A percentile compares a stretch with the other conserved stretches of the same genome.
Evolutionary conservation across 768 basidiomycete species (phyloP).

Genomic region (Paxillus involutus): DNA sequence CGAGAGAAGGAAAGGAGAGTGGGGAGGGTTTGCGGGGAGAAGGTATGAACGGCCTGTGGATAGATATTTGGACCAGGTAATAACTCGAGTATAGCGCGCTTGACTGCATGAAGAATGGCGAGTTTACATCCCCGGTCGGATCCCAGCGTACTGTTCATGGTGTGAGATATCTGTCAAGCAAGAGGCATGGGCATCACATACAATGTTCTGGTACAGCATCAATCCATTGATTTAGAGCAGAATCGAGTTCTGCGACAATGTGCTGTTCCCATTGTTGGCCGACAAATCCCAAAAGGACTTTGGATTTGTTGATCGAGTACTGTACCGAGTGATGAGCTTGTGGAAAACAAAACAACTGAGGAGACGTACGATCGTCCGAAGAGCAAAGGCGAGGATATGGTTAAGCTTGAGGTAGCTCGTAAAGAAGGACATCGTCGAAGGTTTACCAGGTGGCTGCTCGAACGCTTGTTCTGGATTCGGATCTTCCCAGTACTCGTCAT

Average conservation of each 20-base stretch:
- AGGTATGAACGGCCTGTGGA: slow-evolving; percentile 81
- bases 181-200: slow-evolving; percentile 11
- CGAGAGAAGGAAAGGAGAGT: slow-evolving; percentile 60
- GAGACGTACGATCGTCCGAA: slow-evolving; percentile 57
- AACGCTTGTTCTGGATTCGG: slow-evolving; percentile 49
- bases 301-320: slow-evolving; percentile 74
- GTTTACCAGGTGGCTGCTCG: slow-evolving; percentile 62
- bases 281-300: slow-evolving; percentile 48
- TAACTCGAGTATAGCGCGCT: slow-evolving; percentile 51
- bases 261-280: slow-evolving; percentile 61
- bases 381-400: slow-evolving; percentile 61
- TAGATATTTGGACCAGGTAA: slow-evolving; percentile 62
- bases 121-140: slow-evolving; percentile 36
- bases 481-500: slow-evolving; percentile 67
- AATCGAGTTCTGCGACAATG: slow-evolving; percentile 71
- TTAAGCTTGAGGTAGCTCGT: slow-evolving; percentile 52
- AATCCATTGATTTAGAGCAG: slow-evolving; percentile 77
- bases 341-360: neutral
- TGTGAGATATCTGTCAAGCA: slow-evolving; percentile 4
- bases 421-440: slow-evolving; percentile 54
- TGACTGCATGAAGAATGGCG: slow-evolving; percentile 47
- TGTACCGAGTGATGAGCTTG: slow-evolving; percentile 20
- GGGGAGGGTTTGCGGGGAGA: slow-evolving; percentile 50
- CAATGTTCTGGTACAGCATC: slow-evolving; percentile 57
- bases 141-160: slow-evolving; percentile 40